Evolutionary conservation across 148 eudicot genomes (phyloP).

Genomic region (Tetragonia tetragonoides): DNA sequence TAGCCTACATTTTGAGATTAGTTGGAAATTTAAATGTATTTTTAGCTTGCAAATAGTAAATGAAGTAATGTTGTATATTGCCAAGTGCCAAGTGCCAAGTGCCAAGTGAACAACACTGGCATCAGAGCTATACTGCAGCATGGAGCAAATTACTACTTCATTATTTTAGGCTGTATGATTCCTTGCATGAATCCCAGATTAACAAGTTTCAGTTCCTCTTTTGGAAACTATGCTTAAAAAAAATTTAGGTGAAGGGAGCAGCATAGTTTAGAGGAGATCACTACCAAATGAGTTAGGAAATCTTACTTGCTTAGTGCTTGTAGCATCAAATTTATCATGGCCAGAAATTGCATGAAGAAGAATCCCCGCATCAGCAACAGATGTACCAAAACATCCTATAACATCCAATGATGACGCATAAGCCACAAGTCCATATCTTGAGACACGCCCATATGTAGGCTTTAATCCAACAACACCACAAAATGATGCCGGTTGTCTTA

Average conservation of each 20-base stretch:
- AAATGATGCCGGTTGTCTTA: slow-evolving; percentile 96
- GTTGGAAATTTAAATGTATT: background rate
- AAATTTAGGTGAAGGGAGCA: background rate
- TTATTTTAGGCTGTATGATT: background rate
- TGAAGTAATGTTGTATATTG: background rate
- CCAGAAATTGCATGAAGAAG: slow-evolving; percentile 83
- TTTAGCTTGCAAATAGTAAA: background rate
- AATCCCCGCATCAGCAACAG: slow-evolving; percentile 93
- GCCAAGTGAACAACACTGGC: background rate
- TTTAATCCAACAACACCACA: slow-evolving; percentile 98
- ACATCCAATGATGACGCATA: slow-evolving; percentile 98
- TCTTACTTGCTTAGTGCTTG: slow-evolving; percentile 73
- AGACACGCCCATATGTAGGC: slow-evolving; percentile 98
- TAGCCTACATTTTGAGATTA: background rate
- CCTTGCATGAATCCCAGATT: background rate
- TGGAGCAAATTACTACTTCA: background rate
- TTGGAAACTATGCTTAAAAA: background rate
- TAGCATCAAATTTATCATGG: slow-evolving; percentile 89
- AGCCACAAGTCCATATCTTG: slow-evolving; percentile 97
- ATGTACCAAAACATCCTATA: slow-evolving; percentile 92
- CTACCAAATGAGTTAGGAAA: slow-evolving; percentile 2
- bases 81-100: too few species aligned
- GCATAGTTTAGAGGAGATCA: background rate
- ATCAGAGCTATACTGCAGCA: background rate
- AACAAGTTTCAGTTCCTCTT: background rate